A percentile compares a stretch with the other conserved stretches of the same genome.
Evolutionary conservation across 768 basidiomycete genomes (phyloP).

Genomic region (Leccinum aurantiacum): DNA sequence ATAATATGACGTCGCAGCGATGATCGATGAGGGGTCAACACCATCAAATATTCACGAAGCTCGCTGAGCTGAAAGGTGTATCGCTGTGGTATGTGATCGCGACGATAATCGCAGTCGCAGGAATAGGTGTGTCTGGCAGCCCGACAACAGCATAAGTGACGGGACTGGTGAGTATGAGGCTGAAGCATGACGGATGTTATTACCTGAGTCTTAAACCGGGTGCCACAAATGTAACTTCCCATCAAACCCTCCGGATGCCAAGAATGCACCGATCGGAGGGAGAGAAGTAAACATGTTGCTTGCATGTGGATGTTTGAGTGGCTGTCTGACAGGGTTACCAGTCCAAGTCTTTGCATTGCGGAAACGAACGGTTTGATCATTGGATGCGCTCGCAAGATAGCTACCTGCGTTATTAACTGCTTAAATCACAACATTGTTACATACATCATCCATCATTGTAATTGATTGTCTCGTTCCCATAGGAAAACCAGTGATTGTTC

Average conservation of each 20-base stretch:
- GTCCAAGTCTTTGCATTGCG: background rate
- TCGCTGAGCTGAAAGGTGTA: no score
- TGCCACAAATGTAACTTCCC: background rate
- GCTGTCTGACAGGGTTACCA: background rate
- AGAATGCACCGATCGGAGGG: background rate
- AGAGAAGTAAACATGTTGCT: background rate
- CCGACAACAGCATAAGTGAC: background rate
- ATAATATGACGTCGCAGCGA: no score
- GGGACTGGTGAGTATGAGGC: background rate
- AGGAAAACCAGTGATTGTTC: no score
- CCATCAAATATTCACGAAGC: no score
- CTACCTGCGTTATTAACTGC: no score
- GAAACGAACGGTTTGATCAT: background rate
- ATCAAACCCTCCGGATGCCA: background rate
- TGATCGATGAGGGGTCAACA: no score
- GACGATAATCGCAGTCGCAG: no score
- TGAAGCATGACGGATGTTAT: background rate
- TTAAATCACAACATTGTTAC: no score
- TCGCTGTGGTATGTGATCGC: no score
- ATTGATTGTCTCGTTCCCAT: no score
- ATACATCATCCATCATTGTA: no score
- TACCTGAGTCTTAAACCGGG: background rate
- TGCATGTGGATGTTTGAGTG: no score
- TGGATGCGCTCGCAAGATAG: background rate
- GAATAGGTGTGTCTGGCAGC: background rate